Evolutionary conservation across 2,329 filamentous ascomycete genomes (phyloP), one percentile per base, ranked within the genome.

Genomic region (Aspergillus jensenii): DNA sequence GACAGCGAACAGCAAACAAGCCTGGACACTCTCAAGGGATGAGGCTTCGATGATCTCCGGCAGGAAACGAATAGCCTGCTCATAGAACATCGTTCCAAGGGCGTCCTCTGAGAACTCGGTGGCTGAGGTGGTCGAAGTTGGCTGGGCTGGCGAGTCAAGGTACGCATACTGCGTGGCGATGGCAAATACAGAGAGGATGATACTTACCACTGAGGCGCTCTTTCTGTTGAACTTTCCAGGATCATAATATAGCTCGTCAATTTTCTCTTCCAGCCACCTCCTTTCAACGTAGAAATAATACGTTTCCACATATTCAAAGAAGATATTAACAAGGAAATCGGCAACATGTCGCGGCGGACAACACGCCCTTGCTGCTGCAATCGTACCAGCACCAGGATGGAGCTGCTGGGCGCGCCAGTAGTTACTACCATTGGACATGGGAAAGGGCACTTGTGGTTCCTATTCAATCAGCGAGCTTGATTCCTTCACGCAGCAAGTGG

Each of bases 11-110:
- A 84, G 71, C 5, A 84, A 67, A 55, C 79, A 83, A 0, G 80
- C 82, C 64, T 84, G 81, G 0, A 83, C 81, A 52, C 81, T 82
- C 64, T 82, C 78, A 6, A 83, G 68, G 1, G 80, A 83, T 1
- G 80, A 77, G 21, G 78, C 71, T 1, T 79, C 79, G 39, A 84
- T 83, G 33, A 82, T 78, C 51, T 83, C 81, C 1, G 81, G 79
- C 0, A 84, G 68, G 4, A 83, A 71, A 46, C 75, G 77, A 53
- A 78, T 76, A 0, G 81, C 81, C 59, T 78, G 75, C 55, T 82
- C 78, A 56, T 83, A 83, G 59, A 84, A 81, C 57, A 75, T 76
- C 2, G 79, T 72, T 1, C 81, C 81, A 2, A 82, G 73, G 7
- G 79, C 76, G 50, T 82, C 79, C 56, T 82, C 79, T 0, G 78